These are phyloP conservation scores for Myriangium duriaei DNA, from an alignment of 2,329 filamentous ascomycete species.

Conservation along the genomic window DNA sequence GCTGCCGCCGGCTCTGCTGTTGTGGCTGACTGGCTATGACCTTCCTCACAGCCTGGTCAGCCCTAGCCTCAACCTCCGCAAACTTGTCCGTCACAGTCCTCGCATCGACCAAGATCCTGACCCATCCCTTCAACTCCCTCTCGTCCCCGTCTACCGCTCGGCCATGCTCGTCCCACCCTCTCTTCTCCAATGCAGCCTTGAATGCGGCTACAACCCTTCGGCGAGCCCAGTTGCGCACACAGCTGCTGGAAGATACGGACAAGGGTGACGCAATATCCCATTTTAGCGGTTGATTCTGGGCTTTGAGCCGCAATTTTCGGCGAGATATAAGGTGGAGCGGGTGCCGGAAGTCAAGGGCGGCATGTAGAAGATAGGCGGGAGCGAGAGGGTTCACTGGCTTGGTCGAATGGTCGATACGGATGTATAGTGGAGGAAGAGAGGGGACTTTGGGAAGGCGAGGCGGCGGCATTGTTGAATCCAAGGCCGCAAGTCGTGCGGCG, in stretches of 20 bases:
- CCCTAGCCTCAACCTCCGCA: not conserved
- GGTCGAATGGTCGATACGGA: constrained; percentile 15
- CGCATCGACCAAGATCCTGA: constrained; percentile 1
- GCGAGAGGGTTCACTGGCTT: constrained; percentile 19
- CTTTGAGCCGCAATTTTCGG: constrained; percentile 15
- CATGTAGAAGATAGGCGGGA: constrained; percentile 14
- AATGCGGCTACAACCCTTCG: constrained; percentile 36
- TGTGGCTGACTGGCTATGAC: constrained; percentile 1
- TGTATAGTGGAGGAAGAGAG: constrained; percentile 14
- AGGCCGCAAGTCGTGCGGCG: constrained; percentile 12
- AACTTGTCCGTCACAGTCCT: not conserved
- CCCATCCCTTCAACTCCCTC: constrained; percentile 1
- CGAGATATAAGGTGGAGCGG: constrained; percentile 23
- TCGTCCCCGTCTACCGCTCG: not conserved
- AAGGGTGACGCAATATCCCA: constrained; percentile 30
- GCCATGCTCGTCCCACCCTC: constrained; percentile 24
- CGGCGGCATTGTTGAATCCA: not conserved
- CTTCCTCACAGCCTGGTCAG: not conserved
- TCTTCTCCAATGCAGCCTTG: constrained; percentile 29
- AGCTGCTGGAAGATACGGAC: constrained; percentile 25
- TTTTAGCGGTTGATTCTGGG: constrained; percentile 31
- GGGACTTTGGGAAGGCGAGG: constrained; percentile 12
- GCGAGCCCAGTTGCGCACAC: constrained; percentile 35
- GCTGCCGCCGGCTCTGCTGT: too few species aligned
- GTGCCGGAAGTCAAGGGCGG: constrained; percentile 17